A percentile compares a stretch with the other conserved stretches of the same genome.
These are phyloP conservation scores for Solanum virginianum DNA, from an alignment of 257 asterid species.

Conservation along the genomic window DNA sequence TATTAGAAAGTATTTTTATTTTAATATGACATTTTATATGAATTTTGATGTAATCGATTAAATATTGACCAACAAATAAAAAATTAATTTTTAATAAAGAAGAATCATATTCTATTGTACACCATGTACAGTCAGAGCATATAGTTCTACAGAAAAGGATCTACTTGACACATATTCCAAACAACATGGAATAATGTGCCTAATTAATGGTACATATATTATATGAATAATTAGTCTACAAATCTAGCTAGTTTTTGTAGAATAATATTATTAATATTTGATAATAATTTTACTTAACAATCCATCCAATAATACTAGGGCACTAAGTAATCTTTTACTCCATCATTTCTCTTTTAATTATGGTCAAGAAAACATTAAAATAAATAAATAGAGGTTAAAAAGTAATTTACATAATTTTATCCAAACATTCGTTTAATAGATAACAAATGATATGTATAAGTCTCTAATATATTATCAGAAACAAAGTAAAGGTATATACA, in stretches of 20 bases:
- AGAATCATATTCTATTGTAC: constrained; percentile 28
- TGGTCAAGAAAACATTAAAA: not conserved
- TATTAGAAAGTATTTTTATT: not conserved
- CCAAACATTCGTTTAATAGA: not conserved
- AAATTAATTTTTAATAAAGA: not conserved
- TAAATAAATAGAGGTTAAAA: not conserved
- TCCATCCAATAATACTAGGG: not conserved
- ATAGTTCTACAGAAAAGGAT: constrained; percentile 4
- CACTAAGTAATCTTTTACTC: not conserved
- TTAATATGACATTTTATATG: no score
- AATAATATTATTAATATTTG: not conserved
- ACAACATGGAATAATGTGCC: constrained; percentile 10
- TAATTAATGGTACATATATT: not conserved
- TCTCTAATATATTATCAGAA: not conserved
- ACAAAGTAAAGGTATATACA: not conserved
- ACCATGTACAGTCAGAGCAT: constrained; percentile 4
- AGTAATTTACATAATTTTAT: not conserved
- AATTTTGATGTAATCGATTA: not conserved
- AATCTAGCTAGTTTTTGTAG: not conserved
- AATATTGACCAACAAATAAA: no score
- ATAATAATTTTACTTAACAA: not conserved
- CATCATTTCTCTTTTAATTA: not conserved
- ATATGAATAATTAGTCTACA: not conserved
- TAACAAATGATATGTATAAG: not conserved
- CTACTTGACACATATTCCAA: not conserved